Evolutionary conservation across 352 stramenopile genomes (phyloP).

Genomic region (Phytophthora pistaciae): DNA sequence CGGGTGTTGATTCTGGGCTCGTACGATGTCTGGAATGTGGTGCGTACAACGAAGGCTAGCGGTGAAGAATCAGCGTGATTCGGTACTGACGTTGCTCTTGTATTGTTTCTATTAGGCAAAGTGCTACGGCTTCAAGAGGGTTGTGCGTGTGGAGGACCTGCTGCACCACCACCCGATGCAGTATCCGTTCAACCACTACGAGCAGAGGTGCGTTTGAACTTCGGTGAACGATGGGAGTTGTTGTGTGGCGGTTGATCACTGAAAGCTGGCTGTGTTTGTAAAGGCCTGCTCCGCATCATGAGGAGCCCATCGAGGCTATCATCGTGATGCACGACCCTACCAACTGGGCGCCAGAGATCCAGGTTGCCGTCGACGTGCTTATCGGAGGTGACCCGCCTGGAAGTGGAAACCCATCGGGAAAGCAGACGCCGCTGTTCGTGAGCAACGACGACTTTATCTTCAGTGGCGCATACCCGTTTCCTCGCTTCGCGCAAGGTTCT

Average conservation of each 20-base stretch:
- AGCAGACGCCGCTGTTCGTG: conserved; percentile 82
- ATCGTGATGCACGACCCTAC: conserved; percentile 93
- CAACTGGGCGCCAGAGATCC: conserved; percentile 90
- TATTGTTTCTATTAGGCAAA: conserved; percentile 30
- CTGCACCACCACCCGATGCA: conserved; percentile 73
- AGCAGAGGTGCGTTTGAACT: conserved; percentile 54
- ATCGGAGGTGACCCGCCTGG: conserved; percentile 83
- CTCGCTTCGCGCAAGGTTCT: conserved; percentile 84
- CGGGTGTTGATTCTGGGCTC: conserved; percentile 91
- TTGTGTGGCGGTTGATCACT: conserved; percentile 1
- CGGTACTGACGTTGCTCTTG: not conserved
- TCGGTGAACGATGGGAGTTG: not conserved
- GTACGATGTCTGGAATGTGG: conserved; percentile 83
- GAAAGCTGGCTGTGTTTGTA: not conserved
- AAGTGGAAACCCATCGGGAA: conserved; percentile 52
- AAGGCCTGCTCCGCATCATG: conserved; percentile 60
- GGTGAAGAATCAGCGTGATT: not conserved
- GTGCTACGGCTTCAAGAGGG: conserved; percentile 87
- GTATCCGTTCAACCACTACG: conserved; percentile 85
- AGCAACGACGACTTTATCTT: conserved; percentile 93
- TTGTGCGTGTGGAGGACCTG: conserved; percentile 80
- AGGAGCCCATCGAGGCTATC: conserved; percentile 85
- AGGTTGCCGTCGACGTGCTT: conserved; percentile 91
- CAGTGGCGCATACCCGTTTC: conserved; percentile 82
- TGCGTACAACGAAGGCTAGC: conserved; percentile 20